A percentile compares a stretch with the other conserved stretches of the same genome.
Conservation (phyloP, 2,329 filamentous ascomycete genomes). For the Byssothecium circinans region DNA sequence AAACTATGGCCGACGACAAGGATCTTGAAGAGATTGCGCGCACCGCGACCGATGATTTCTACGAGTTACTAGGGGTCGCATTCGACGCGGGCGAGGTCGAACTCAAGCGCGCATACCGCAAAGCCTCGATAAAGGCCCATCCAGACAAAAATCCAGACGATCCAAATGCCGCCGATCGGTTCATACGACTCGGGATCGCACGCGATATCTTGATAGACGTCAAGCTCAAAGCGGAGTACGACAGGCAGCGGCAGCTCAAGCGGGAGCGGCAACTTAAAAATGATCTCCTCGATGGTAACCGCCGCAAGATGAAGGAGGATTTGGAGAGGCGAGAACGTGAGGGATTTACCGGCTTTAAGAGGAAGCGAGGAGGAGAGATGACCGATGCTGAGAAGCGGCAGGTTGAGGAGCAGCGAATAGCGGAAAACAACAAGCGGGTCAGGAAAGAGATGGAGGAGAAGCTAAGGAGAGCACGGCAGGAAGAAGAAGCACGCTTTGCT, state of each 20-base stretch:
- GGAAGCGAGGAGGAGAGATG: constrained; percentile 49
- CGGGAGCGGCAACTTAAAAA: constrained; percentile 70
- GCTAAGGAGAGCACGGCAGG: constrained; percentile 56
- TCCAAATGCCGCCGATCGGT: constrained; percentile 70
- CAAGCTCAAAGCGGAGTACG: constrained; percentile 73
- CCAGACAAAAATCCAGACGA: constrained; percentile 78
- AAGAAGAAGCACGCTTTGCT: constrained; percentile 49
- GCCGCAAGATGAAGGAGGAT: constrained; percentile 80
- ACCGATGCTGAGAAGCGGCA: constrained; percentile 61
- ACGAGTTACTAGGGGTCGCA: constrained; percentile 71
- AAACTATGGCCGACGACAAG: constrained; percentile 42
- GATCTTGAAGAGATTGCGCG: constrained; percentile 49
- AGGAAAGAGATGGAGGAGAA: constrained; percentile 58
- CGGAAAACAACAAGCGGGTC: constrained; percentile 55
- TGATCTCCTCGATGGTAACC: constrained; percentile 71
- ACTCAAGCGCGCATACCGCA: constrained; percentile 81
- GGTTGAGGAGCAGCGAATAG: constrained; percentile 50
- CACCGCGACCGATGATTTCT: constrained; percentile 64
- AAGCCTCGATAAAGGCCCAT: constrained; percentile 85
- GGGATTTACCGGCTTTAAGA: constrained; percentile 37
- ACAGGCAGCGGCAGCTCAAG: constrained; percentile 71
- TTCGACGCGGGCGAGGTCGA: constrained; percentile 68
- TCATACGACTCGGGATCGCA: constrained; percentile 83
- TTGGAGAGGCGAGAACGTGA: constrained; percentile 74
- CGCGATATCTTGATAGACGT: constrained; percentile 77